Conservation (phyloP, 2,329 filamentous ascomycete species). For the Arthrobotrys entomopaga region DNA sequence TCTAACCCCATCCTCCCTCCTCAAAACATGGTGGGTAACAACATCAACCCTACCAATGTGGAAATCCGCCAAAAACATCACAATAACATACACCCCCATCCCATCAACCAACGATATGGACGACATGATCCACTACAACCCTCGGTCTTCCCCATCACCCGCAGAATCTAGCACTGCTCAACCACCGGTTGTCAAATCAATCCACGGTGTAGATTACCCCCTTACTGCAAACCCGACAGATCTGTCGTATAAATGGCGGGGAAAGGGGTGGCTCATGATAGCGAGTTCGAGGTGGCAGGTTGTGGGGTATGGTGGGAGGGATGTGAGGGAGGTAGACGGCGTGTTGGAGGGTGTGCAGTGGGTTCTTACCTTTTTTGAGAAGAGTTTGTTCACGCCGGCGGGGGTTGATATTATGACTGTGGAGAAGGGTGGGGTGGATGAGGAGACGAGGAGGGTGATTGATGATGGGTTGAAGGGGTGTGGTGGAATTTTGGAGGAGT, state of each 20-base stretch:
- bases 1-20: conserved; percentile 70
- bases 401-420: conserved; percentile 82
- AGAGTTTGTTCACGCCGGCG: conserved; percentile 83
- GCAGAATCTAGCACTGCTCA: conserved; percentile 1
- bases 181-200: conserved; percentile 24
- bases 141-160: conserved; percentile 12
- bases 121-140: conserved; percentile 76
- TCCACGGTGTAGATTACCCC: conserved; percentile 60
- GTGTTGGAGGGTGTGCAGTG: conserved; percentile 66
- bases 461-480: conserved; percentile 67
- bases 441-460: conserved; percentile 69
- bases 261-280: conserved; percentile 77
- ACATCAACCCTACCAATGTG: conserved; percentile 83
- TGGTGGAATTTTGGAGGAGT: conserved; percentile 66
- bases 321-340: conserved; percentile 61
- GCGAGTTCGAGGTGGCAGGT: conserved; percentile 83
- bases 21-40: conserved; percentile 77
- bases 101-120: conserved; percentile 67
- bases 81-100: conserved; percentile 75
- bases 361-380: conserved; percentile 85
- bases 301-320: conserved; percentile 75
- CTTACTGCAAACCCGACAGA: conserved; percentile 59
- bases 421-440: conserved; percentile 69
- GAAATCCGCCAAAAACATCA: conserved; percentile 80
- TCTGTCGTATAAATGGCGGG: conserved; percentile 77